These are phyloP conservation scores for Leccinum subtestaceum DNA, from an alignment of 768 basidiomycete species.

Conservation along the genomic window DNA sequence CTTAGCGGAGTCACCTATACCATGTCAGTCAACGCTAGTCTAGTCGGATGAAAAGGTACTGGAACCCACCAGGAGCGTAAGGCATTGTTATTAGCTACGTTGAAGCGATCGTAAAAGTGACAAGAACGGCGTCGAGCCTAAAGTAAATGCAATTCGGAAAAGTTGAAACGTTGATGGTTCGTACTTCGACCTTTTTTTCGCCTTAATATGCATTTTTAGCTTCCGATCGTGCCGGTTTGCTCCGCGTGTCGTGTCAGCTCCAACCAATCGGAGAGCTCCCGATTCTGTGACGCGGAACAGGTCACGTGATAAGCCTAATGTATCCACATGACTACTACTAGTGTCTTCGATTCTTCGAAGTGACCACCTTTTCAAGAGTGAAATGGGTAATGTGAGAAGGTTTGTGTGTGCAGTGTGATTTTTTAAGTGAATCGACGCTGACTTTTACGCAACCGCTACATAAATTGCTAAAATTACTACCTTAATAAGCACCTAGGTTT, in stretches of 20 bases:
- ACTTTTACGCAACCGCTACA: neutral
- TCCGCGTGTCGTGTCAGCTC: constrained; percentile 13
- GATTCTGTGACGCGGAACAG: neutral
- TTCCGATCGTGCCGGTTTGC: constrained; percentile 32
- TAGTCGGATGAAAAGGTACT: neutral
- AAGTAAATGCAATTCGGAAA: neutral
- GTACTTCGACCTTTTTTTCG: constrained; percentile 8
- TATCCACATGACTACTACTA: no score
- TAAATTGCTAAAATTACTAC: neutral
- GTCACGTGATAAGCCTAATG: neutral
- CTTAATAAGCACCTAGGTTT: neutral
- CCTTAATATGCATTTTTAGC: constrained; percentile 15
- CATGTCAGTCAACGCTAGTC: constrained; percentile 1
- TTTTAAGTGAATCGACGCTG: neutral
- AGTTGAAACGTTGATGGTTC: constrained; percentile 2
- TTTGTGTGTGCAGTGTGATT: neutral
- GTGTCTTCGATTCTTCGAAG: no score
- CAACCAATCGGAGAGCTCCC: constrained; percentile 23
- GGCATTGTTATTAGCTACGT: constrained; percentile 34
- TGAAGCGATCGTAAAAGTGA: neutral
- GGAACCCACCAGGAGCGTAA: constrained; percentile 40
- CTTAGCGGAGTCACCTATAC: constrained; percentile 77
- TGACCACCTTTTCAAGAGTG: no score
- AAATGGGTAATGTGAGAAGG: no score
- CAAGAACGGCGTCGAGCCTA: constrained; percentile 6